Base-by-base conservation (phyloP, 306 rosid species). In the Prunus padus region DNA sequence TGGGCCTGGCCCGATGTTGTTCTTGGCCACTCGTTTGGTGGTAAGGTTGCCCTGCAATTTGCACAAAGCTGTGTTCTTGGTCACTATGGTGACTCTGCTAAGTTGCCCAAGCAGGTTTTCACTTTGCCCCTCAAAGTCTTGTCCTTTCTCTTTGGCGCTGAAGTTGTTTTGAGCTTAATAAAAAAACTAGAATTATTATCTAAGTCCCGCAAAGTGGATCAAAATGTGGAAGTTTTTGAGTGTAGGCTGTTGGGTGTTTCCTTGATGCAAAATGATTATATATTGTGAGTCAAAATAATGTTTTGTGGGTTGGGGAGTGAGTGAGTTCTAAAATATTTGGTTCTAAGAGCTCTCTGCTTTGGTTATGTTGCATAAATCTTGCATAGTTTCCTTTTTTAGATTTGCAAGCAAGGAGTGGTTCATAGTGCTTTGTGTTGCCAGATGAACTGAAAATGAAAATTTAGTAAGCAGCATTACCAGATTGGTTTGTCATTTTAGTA, bases 1-100 rank as follows among this genome's bases (percentile, higher is more conserved):
- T 95, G 98, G 98, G 44, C 65, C 56, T 95, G 97, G 97, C 98
- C 98, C 4, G 97, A 95, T 76, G 92, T 92, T 84, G 95, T 94
- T 75, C 54, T 94, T 14, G 98, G 97, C 0, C 97, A 94, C 59
- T 94, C 97, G 75, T 59, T 92, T 93, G 98, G 98, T 62, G 98
- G 97, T 11, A 94, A 94, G 70, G 95, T 92, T 33, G 95, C 90
- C 70, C 78, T 94, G 33, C 97, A 94, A 51, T 90, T 73, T 81
- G 84, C 81, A 0, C 62, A 87, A 79, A 89, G 93, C 77, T 86
- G 93, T 83, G 84, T 78, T 75, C 80, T 69, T 40, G 91, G 96
- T 22, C 84, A 94, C 0, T 94, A 88, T 72, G 97, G 98, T 16
- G 82, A 82, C 76, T 82, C 86, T 40, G 86, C 82, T 70, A 50